Base-by-base conservation (phyloP, 352 stramenopile species). In the Elongisporangium anandrum region DNA sequence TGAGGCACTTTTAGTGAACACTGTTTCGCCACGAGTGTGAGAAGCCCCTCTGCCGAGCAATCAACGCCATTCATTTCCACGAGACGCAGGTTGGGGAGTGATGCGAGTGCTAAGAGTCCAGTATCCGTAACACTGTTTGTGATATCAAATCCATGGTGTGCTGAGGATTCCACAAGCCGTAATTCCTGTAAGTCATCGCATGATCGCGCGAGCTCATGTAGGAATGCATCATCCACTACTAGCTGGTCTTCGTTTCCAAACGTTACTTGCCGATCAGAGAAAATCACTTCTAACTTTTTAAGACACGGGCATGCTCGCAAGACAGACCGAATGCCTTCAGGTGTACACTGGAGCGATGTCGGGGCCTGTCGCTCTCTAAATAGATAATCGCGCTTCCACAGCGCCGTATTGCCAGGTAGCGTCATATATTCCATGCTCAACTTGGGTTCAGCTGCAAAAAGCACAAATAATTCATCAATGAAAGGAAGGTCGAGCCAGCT, bases 401-500 rank as follows among this genome's bases (percentile, higher is more conserved):
- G 54, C n/a, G 65, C 64, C 17, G 53, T 63, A 52, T 77, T 77
- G 21, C 69, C 69, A 12, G 65, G 65, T 19, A 77, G n/a, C 0
- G 61, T 54, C 12, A 77, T 53, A 9, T 50, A 61, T 5, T 57
- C 62, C 12, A 73, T 16, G 4, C 55, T 38, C 8, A 56, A 19
- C 38, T 74, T 73, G 10, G 60, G 66, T 24, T 68, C 52, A 2
- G 55, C 58, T 1, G 60, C 64, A 45, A 75, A 75, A 3, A 72
- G 57, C 16, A 41, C 26, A 56, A 78, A 73, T 12, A 78, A 52
- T 24, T 69, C 66, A 4, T 70, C 69, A 15, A 65, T 67, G 49
- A 71, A 78, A n/a, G 70, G 70, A 38, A 78, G 60, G 17, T 61
- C 62, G 23, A 65, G 63, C 70, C 70, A 78, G 54, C 75, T 64